Percentiles rank a stretch among this genome's conserved stretches.
phyloP scores from a whole-genome alignment of 768 basidiomycete species.

The Russula sp. region DNA sequence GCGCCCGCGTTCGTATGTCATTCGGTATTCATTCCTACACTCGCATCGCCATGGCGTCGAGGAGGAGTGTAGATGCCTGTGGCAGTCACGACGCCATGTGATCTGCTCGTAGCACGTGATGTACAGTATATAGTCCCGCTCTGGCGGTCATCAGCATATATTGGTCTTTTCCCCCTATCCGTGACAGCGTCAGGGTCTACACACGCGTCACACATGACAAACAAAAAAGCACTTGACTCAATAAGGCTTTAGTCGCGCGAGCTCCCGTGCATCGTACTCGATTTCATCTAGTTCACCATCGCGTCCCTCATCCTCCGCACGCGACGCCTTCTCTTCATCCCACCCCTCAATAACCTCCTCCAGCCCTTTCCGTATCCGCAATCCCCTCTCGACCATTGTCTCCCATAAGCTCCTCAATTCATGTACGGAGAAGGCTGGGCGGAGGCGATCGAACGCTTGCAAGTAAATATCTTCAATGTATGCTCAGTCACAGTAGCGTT shows the following conservation, averaged over 20 bases:
- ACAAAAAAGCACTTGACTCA: conserved; percentile 33
- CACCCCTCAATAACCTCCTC: conserved; percentile 55
- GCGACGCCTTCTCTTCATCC: conserved; percentile 36
- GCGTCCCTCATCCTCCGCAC: conserved; percentile 15
- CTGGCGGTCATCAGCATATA: no score
- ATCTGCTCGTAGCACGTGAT: no score
- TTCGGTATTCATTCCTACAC: no score
- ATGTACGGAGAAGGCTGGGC: conserved; percentile 53
- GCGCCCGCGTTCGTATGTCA: no score
- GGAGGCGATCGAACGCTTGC: conserved; percentile 69
- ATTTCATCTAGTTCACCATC: conserved; percentile 48
- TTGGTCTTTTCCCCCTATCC: no score
- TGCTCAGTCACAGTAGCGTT: conserved; percentile 30
- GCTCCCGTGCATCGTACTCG: conserved; percentile 55
- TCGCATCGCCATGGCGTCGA: no score
- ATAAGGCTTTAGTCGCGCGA: conserved; percentile 63
- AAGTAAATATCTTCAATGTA: conserved; percentile 62
- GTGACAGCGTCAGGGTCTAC: no score
- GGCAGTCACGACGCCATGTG: no score
- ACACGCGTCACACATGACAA: not conserved
- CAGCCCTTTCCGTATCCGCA: conserved; percentile 60
- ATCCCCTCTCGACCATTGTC: conserved; percentile 71
- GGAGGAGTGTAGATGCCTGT: no score
- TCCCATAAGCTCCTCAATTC: conserved; percentile 66
- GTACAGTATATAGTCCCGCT: no score